A percentile compares a stretch with the other conserved stretches of the same genome.
Evolutionary conservation across 2,329 filamentous ascomycete species (phyloP).

Genomic region (Periconia digitata): DNA sequence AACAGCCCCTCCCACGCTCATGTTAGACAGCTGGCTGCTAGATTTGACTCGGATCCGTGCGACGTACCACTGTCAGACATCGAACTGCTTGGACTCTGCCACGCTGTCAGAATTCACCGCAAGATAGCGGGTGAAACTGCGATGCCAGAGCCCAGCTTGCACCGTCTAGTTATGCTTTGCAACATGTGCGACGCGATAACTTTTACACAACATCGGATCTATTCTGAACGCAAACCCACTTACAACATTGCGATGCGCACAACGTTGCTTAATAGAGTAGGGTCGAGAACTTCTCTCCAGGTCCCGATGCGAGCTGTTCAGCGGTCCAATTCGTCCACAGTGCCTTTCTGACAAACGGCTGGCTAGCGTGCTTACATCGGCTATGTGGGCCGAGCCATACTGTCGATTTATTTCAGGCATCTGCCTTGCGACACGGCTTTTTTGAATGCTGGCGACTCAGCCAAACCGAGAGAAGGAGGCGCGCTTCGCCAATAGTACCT

Average conservation of each 20-base stretch:
- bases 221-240: not conserved
- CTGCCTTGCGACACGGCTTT: too few species aligned
- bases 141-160: not conserved
- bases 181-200: not conserved
- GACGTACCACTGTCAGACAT: not conserved
- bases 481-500: too few species aligned
- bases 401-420: not conserved
- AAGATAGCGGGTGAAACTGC: not conserved
- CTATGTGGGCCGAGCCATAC: not conserved
- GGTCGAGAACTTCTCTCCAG: too few species aligned
- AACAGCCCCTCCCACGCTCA: too few species aligned
- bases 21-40: too few species aligned
- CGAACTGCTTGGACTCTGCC: not conserved
- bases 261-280: too few species aligned
- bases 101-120: not conserved
- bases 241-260: not conserved
- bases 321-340: too few species aligned
- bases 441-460: too few species aligned
- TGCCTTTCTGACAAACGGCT: too few species aligned
- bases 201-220: not conserved
- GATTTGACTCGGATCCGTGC: not conserved
- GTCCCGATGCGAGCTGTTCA: too few species aligned
- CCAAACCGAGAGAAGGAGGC: too few species aligned
- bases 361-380: not conserved
- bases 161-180: not conserved